Evolutionary conservation across 1,139 yeast species (phyloP).

Genomic region (Candida glucosophila): DNA sequence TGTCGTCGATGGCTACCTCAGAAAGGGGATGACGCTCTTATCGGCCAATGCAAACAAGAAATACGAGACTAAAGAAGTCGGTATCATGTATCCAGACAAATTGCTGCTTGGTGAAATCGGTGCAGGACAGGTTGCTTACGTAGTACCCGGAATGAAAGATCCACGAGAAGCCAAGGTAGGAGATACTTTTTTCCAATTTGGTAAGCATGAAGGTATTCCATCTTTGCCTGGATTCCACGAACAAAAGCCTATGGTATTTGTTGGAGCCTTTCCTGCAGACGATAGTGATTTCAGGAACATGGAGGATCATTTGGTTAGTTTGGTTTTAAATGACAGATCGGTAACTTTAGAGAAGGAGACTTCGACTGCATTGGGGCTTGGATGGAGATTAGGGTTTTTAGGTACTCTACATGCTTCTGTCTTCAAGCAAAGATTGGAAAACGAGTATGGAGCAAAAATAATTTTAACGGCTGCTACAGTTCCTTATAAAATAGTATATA

Average conservation of each 20-base stretch:
- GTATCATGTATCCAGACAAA: slow-evolving; percentile 90
- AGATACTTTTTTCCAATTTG: slow-evolving; percentile 75
- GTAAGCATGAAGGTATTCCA: slow-evolving; percentile 51
- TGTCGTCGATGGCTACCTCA: slow-evolving; percentile 73
- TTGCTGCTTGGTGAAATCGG: slow-evolving; percentile 50
- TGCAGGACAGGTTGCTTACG: slow-evolving; percentile 93
- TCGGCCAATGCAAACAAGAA: slow-evolving; percentile 71
- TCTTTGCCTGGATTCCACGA: slow-evolving; percentile 94
- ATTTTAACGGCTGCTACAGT: slow-evolving; percentile 95
- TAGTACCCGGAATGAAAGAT: slow-evolving; percentile 88
- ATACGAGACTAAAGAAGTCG: slow-evolving; percentile 87
- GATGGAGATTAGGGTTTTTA: slow-evolving; percentile 93
- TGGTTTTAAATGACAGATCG: slow-evolving; percentile 85
- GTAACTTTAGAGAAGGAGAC: slow-evolving; percentile 87
- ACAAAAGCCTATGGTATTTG: slow-evolving; percentile 96
- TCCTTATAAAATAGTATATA: slow-evolving; percentile 68
- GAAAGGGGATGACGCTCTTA: slow-evolving; percentile 64
- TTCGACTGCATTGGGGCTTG: slow-evolving; percentile 91
- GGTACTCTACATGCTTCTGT: slow-evolving; percentile 96
- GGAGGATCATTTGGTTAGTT: slow-evolving; percentile 83
- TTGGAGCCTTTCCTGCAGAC: slow-evolving; percentile 96
- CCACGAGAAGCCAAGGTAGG: slow-evolving; percentile 86
- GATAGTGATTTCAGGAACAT: slow-evolving; percentile 82
- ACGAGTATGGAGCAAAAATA: slow-evolving; percentile 87
- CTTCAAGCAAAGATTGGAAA: slow-evolving; percentile 81